Base-by-base conservation (phyloP, 176 grass and related monocot genomes). In the Bolboschoenus planiculmis region DNA sequence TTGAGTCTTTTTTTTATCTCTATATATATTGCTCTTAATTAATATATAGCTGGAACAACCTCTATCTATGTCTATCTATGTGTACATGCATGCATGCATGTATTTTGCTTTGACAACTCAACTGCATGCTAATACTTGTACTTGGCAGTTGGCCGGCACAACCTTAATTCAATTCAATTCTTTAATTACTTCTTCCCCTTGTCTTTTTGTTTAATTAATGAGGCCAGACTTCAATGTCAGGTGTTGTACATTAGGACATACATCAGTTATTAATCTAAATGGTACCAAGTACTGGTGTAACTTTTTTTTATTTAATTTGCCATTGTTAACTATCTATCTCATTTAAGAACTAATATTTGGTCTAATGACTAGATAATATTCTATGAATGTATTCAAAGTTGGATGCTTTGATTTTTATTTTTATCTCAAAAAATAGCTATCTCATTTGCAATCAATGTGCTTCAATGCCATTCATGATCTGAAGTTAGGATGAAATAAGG, bases 101-200 rank as follows among this genome's bases (percentile, higher is more conserved):
- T n/a, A 36, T 20, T 42, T 64, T 44, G 37, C n/a, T 82, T 81
- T 30, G 79, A 81, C 79, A 81, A 81, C 79, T 81, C 56, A 81
- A 21, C 36, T 61, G 18, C n/a, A n/a, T n/a, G n/a, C 10, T 31
- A 81, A 62, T 37, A 62, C 33, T 33, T 37, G 51, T 55, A 59
- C 50, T 58, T 57, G 51, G 54, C 30, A 34, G 14, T 6, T 16
- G 15, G 10, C 15, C 14, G 15, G 1, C 55, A 55, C 13, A 64
- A 40, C 18, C 6, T 40, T 73, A 73, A 43, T 35, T 79, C 30
- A 73, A 43, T 35, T 79, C 30, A 56, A 36, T 80, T 39, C 16
- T 40, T 61, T 62, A 44, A 7, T 11, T 56, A 9, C 55, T 73
- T 20, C 29, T 14, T 78, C 14, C 13, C 5, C 33, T 5, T 26